These are phyloP conservation scores for Dictyostelium discoideum DNA, from an alignment of 78 protist genomes.

Conservation along the genomic window DNA sequence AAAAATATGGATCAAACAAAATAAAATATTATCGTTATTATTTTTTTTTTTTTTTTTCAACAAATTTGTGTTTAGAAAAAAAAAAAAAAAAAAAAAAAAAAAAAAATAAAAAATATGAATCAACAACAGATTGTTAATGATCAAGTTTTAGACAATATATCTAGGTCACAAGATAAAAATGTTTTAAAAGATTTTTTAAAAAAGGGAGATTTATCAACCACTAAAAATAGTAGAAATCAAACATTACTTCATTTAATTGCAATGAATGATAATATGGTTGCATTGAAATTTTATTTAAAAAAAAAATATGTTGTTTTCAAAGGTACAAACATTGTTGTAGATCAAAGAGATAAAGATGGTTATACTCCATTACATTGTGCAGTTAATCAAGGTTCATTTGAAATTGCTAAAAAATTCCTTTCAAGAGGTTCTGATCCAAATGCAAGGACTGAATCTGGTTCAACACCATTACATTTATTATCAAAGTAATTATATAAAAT, in stretches of 20 bases:
- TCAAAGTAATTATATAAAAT: not conserved
- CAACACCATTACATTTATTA: constrained; percentile 43
- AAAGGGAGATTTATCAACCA: not conserved
- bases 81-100: too few relatives aligned
- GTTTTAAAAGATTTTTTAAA: constrained; percentile 28
- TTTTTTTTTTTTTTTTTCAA: too few relatives aligned
- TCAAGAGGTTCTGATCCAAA: constrained; percentile 49
- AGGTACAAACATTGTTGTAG: constrained; percentile 16
- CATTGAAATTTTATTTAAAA: constrained; percentile 29
- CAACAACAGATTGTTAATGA: constrained; percentile 4
- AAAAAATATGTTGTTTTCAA: constrained; percentile 42
- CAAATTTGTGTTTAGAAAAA: too few relatives aligned
- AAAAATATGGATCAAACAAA: not conserved
- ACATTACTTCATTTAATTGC: constrained; percentile 46
- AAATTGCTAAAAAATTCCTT: constrained; percentile 31
- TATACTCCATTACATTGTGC: constrained; percentile 59
- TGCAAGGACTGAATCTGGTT: constrained; percentile 39
- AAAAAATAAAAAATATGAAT: not conserved
- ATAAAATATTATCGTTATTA: too few relatives aligned
- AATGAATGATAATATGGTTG: constrained; percentile 41
- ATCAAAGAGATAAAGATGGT: constrained; percentile 54
- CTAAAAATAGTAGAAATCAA: constrained; percentile 9
- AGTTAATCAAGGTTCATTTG: constrained; percentile 40
- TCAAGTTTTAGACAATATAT: not conserved
- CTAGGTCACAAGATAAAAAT: constrained; percentile 8